Percentiles rank a stretch among this genome's conserved stretches.
These are phyloP conservation scores for Rhizopus arrhizus DNA, from an alignment of 371 early-diverging fungal genomes.

Conservation along the genomic window DNA sequence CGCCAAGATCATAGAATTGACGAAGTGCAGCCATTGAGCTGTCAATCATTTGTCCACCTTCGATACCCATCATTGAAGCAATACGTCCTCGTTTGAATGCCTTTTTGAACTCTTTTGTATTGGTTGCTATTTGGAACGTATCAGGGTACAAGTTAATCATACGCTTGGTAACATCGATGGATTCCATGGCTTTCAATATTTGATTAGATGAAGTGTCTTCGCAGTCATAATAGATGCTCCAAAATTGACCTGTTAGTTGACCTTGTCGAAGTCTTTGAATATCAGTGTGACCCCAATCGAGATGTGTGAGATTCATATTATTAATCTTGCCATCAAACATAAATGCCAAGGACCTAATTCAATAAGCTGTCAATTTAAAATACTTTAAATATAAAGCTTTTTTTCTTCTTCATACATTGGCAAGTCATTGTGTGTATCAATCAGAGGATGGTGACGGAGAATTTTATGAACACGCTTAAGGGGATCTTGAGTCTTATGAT, in stretches of 20 bases:
- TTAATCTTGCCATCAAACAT: conserved; percentile 43
- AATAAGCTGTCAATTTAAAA: background rate
- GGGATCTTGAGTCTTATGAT: conserved; percentile 11
- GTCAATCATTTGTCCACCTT: conserved; percentile 72
- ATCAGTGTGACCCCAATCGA: conserved; percentile 49
- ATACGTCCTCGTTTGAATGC: conserved; percentile 50
- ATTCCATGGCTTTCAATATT: conserved; percentile 47
- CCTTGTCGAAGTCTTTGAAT: conserved; percentile 48
- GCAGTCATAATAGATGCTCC: conserved; percentile 63
- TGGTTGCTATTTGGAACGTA: conserved; percentile 52
- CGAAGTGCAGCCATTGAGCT: conserved; percentile 61
- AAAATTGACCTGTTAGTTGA: conserved; percentile 62
- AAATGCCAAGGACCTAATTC: conserved; percentile 37
- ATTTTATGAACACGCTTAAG: conserved; percentile 34
- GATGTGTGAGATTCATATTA: conserved; percentile 35
- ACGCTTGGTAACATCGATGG: conserved; percentile 64
- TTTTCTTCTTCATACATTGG: conserved; percentile 33
- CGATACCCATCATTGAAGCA: conserved; percentile 68
- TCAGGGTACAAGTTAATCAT: conserved; percentile 55
- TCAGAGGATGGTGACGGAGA: conserved; percentile 34
- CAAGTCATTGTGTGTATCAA: conserved; percentile 54
- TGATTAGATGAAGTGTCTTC: conserved; percentile 39
- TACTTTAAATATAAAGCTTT: too few species aligned
- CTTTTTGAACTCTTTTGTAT: conserved; percentile 47
- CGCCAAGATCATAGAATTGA: conserved; percentile 59